Evolutionary conservation across 2,329 filamentous ascomycete species (phyloP).

Genomic region (Allantophomopsis cytisporea): DNA sequence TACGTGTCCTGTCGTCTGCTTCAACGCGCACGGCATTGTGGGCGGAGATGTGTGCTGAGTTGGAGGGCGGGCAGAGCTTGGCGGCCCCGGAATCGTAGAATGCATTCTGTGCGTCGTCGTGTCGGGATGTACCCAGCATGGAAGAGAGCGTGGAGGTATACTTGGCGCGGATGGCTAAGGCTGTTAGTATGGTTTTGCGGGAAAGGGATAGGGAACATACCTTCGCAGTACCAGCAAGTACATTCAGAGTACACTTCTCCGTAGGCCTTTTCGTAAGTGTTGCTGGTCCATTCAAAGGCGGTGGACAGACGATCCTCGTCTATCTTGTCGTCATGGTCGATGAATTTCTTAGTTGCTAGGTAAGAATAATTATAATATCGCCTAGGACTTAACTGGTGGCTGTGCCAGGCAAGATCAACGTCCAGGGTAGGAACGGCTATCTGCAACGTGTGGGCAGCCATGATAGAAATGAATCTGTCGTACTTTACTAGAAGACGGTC

Average conservation of each 20-base stretch:
- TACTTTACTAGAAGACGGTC: slow-evolving; percentile 51
- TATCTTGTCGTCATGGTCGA: slow-evolving; percentile 79
- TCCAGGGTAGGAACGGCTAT: slow-evolving; percentile 59
- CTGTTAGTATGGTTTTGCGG: not conserved
- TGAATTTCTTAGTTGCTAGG: slow-evolving; percentile 35
- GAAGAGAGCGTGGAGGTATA: slow-evolving; percentile 32
- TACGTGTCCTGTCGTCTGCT: slow-evolving; percentile 10
- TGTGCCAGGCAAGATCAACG: slow-evolving; percentile 69
- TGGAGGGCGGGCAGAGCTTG: slow-evolving; percentile 35
- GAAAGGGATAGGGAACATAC: slow-evolving; percentile 10
- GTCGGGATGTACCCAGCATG: slow-evolving; percentile 29
- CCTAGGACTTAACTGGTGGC: slow-evolving; percentile 53
- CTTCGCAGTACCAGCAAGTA: slow-evolving; percentile 77
- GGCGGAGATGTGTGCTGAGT: slow-evolving; percentile 56
- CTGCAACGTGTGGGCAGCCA: slow-evolving; percentile 28
- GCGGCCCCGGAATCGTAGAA: slow-evolving; percentile 35
- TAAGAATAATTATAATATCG: slow-evolving; percentile 48
- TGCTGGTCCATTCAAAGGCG: slow-evolving; percentile 61
- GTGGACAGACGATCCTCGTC: slow-evolving; percentile 49
- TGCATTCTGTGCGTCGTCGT: slow-evolving; percentile 29
- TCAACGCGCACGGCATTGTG: slow-evolving; percentile 48
- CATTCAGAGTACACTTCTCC: slow-evolving; percentile 61
- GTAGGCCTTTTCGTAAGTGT: slow-evolving; percentile 51
- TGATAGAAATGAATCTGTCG: slow-evolving; percentile 45
- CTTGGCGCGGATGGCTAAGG: slow-evolving; percentile 37